Evolutionary conservation across 106 monocot species (phyloP), one percentile per base, ranked within the genome.

Genomic region (Dendrobium nobile): DNA sequence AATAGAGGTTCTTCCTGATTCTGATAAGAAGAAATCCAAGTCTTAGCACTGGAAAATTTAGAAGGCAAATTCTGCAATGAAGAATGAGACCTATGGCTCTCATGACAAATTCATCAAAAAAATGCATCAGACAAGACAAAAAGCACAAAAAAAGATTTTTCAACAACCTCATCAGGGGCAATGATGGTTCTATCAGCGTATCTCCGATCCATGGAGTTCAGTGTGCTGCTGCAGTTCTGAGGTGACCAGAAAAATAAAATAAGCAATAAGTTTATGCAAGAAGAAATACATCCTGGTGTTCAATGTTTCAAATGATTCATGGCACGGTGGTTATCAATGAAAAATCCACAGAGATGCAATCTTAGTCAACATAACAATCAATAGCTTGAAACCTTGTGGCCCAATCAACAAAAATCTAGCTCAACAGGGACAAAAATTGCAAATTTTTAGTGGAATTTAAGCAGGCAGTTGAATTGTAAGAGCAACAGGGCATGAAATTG

Each of bases 151-250:
- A 47, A 7, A 80, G n/a, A 5, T 5, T 44, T 37, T 48, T 51
- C 70, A 55, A 47, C 18, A 77, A 86, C 84, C 81, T 82, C 47
- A 81, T 87, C 82, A 54, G 82, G 85, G n/a, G 82, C 82, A 59
- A 85, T 88, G 51, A 91, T 68, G 70, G 81, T 26, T 80, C 48
- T 84, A 64, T 82, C 86, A 75, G 87, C 86, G 40, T 47, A 67
- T 68, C 84, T 76, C 58, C 55, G 56, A 7, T 8, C 59, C 45
- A 72, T 80, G 31, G 78, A 78, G 73, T 81, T 88, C 22, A 85
- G 70, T 27, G 80, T 81, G 80, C 84, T 85, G 67, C 86, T 88
- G 54, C 91, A 91, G 51, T 79, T 88, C 91, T 91, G 75, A 78
- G 59, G 61, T 18, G 18, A 44, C 1, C 41, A 44, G n/a, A 44